These are phyloP conservation scores for Hypomyces perniciosus DNA, from an alignment of 2,329 filamentous ascomycete genomes.

Conservation along the genomic window DNA sequence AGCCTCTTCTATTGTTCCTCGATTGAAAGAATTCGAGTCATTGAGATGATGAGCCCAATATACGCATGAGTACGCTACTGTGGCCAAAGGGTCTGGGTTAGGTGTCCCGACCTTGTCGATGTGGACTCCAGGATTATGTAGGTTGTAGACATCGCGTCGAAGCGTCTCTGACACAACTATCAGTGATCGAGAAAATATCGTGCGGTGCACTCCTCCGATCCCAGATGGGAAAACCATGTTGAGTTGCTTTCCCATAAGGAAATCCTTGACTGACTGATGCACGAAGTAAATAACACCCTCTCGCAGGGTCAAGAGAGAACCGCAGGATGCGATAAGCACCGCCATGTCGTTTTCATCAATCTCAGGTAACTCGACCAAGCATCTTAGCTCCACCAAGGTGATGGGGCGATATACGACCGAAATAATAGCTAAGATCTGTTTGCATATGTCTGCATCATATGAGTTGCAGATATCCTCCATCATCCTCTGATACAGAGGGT, in stretches of 20 bases:
- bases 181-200: not conserved
- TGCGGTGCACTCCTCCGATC: not conserved
- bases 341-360: conserved; percentile 14
- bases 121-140: conserved; percentile 13
- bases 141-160: conserved; percentile 22
- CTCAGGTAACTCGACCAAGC: conserved; percentile 16
- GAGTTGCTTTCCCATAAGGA: conserved; percentile 24
- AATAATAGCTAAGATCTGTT: conserved; percentile 27
- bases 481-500: conserved; percentile 34
- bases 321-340: conserved; percentile 28
- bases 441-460: conserved; percentile 25
- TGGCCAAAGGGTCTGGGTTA: conserved; percentile 9
- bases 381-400: conserved; percentile 26
- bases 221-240: conserved; percentile 25
- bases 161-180: conserved; percentile 9
- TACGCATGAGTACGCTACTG: conserved; percentile 15
- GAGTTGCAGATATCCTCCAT: conserved; percentile 25
- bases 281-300: conserved; percentile 29
- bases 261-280: conserved; percentile 40
- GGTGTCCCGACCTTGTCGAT: conserved; percentile 4
- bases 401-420: conserved; percentile 31
- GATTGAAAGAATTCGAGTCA: not conserved
- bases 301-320: conserved; percentile 33
- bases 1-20: not conserved
- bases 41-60: conserved; percentile 19